phyloP scores from a whole-genome alignment of 208 protist genomes.

The Crithidia acanthocephali region DNA sequence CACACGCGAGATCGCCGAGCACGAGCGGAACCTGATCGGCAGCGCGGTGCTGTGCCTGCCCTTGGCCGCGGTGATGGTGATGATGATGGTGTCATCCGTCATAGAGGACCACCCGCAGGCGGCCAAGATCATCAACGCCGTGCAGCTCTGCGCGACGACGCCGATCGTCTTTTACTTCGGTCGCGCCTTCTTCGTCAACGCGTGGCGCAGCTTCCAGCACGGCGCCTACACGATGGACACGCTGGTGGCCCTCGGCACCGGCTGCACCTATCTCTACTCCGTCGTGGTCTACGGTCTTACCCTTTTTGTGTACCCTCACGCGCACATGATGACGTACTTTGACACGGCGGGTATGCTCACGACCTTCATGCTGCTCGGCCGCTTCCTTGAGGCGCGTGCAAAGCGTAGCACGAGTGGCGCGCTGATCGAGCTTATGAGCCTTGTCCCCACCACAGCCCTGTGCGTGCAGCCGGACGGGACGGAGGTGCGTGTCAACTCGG shows the following conservation, averaged over 20 bases:
- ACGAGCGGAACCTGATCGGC: conserved; percentile 45
- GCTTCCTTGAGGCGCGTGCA: conserved; percentile 94
- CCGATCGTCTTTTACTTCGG: conserved; percentile 90
- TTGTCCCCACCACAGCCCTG: conserved; percentile 59
- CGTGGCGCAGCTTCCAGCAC: conserved; percentile 63
- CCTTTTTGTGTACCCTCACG: conserved; percentile 23
- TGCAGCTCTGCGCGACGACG: conserved; percentile 71
- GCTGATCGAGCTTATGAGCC: conserved; percentile 84
- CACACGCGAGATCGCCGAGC: conserved; percentile 63
- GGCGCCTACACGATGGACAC: conserved; percentile 89
- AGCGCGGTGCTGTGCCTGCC: conserved; percentile 68
- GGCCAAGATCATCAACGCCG: conserved; percentile 39
- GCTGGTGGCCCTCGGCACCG: conserved; percentile 81
- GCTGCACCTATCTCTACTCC: conserved; percentile 81
- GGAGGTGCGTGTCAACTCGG: conserved; percentile 43
- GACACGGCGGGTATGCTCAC: conserved; percentile 96
- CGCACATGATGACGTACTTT: conserved; percentile 88
- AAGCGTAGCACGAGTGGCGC: conserved; percentile 93
- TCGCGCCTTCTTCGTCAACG: conserved; percentile 66
- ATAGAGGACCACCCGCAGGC: conserved; percentile 30
- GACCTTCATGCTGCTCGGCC: conserved; percentile 96
- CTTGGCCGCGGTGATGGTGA: conserved; percentile 64
- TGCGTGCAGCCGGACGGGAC: conserved; percentile 33
- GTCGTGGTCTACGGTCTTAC: conserved; percentile 47
- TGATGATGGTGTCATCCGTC: conserved; percentile 56